Percentiles rank a stretch among this genome's conserved stretches.
Evolutionary conservation across 2,329 filamentous ascomycete genomes (phyloP).

Genomic region (Trichoderma sp.): DNA sequence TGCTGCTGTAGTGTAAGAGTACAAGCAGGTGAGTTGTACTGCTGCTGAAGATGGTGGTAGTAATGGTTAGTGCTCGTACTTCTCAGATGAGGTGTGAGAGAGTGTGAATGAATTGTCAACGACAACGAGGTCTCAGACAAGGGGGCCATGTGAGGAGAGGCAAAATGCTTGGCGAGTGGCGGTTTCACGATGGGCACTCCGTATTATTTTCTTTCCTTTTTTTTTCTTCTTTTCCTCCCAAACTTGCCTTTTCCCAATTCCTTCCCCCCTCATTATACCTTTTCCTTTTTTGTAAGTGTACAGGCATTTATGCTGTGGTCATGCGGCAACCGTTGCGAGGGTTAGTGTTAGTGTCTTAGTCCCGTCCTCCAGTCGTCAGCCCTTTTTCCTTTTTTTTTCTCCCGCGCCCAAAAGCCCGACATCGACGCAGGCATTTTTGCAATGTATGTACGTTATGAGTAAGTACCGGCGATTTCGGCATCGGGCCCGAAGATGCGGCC

Average conservation of each 20-base stretch:
- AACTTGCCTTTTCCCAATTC: neutral
- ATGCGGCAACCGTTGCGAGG: neutral
- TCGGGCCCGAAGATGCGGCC: constrained; percentile 8
- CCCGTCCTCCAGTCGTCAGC: neutral
- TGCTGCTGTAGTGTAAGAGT: neutral
- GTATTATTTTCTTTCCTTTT: neutral
- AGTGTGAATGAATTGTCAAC: neutral
- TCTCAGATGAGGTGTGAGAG: neutral
- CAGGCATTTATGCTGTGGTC: neutral
- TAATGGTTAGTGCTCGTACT: neutral
- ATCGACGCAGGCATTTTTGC: neutral
- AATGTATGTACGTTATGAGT: neutral
- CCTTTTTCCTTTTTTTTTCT: neutral
- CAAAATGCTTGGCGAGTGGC: constrained; percentile 10
- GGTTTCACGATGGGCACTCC: neutral
- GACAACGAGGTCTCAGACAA: neutral
- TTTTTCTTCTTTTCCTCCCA: neutral
- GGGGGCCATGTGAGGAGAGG: neutral
- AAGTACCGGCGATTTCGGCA: constrained; percentile 6
- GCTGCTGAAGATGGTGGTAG: neutral
- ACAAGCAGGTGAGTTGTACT: neutral
- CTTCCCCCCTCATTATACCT: neutral
- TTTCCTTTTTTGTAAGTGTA: neutral
- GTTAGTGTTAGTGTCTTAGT: neutral
- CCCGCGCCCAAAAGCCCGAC: neutral